Conservation (phyloP, 2,329 filamentous ascomycete genomes). For the Scopulariopsis brevicaulis region DNA sequence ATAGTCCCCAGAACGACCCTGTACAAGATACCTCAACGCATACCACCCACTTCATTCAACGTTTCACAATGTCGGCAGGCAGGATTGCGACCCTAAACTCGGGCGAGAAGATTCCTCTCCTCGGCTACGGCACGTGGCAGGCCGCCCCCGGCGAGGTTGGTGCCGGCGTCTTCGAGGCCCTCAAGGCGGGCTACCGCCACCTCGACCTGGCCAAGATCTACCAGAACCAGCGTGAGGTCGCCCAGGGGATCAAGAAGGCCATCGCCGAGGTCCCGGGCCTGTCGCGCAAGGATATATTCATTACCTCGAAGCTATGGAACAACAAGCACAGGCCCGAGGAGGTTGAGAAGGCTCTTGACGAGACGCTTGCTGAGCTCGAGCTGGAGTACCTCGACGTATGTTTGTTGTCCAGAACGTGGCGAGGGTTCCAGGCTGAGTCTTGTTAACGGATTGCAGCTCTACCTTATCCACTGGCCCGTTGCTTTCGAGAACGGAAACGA, state of each 20-base stretch:
- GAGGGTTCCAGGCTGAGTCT: background rate
- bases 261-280: conserved; percentile 35
- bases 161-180: conserved; percentile 50
- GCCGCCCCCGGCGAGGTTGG: conserved; percentile 53
- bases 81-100: conserved; percentile 47
- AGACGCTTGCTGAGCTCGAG: conserved; percentile 42
- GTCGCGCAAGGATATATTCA: conserved; percentile 43
- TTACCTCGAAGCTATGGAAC: conserved; percentile 57
- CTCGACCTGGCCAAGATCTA: conserved; percentile 45
- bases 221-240: conserved; percentile 52
- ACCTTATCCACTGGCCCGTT: conserved; percentile 54
- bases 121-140: conserved; percentile 57
- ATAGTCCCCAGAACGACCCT: background rate
- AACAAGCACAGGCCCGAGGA: conserved; percentile 50
- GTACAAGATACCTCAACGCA: background rate
- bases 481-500: conserved; percentile 24
- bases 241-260: conserved; percentile 38
- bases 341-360: conserved; percentile 42
- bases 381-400: conserved; percentile 45
- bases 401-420: background rate
- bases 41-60: background rate
- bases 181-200: conserved; percentile 53
- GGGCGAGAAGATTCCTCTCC: conserved; percentile 52
- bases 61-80: conserved; percentile 39
- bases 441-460: conserved; percentile 24